A percentile compares a stretch with the other conserved stretches of the same genome.
Evolutionary conservation across 148 eudicot species (phyloP).

Genomic region (Tetragonia tetragonoides): DNA sequence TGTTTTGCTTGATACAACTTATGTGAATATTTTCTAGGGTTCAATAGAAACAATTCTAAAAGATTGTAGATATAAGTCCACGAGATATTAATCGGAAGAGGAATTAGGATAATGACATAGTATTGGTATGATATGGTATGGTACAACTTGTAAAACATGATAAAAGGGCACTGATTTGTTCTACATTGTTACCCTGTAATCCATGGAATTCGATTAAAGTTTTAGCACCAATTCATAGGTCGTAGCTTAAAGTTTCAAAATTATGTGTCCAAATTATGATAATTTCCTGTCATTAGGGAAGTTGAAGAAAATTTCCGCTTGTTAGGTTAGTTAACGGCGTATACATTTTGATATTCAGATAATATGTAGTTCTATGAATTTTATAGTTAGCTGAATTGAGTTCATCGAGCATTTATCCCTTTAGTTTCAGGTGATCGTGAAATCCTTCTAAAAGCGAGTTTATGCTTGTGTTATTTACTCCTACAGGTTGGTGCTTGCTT

Average conservation of each 20-base stretch:
- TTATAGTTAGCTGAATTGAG: neutral
- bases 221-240: too few species aligned
- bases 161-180: neutral
- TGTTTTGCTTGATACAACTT: neutral
- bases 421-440: neutral
- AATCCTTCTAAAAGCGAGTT: neutral
- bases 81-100: too few species aligned
- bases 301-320: too few species aligned
- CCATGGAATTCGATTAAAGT: too few species aligned
- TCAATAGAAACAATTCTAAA: neutral
- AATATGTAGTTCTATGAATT: neutral
- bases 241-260: too few species aligned
- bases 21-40: neutral
- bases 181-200: neutral
- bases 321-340: too few species aligned
- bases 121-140: neutral
- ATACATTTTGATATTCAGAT: neutral
- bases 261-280: neutral
- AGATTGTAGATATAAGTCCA: too few species aligned
- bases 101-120: too few species aligned
- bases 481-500: conserved; percentile 79
- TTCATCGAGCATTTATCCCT: neutral
- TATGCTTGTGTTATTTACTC: neutral
- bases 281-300: too few species aligned
- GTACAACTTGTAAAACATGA: neutral